A percentile compares a stretch with the other conserved stretches of the same genome.
Evolutionary conservation across 805 yeast genomes (phyloP).

Genomic region (Monosporozyma aquatica): DNA sequence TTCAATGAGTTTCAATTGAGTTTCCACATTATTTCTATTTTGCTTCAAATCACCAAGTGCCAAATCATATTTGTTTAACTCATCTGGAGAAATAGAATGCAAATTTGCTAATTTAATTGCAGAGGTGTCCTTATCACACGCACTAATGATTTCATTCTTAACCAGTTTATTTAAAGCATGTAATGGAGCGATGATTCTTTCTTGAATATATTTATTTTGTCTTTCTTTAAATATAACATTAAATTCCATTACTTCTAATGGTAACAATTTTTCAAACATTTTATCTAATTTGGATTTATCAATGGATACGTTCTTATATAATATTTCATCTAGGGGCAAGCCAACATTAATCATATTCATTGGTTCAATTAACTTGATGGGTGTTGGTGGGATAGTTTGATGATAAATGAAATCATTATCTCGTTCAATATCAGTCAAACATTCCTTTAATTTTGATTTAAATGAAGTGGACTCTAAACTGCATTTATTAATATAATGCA

Average conservation of each 20-base stretch:
- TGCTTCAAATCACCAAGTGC: conserved; percentile 1
- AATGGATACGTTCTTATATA: conserved; percentile 1
- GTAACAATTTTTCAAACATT: conserved; percentile 56
- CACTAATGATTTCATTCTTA: conserved; percentile 19
- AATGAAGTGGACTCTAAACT: conserved; percentile 34
- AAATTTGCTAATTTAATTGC: neutral
- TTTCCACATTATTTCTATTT: conserved; percentile 32
- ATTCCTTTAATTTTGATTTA: conserved; percentile 34
- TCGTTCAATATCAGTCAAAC: conserved; percentile 48
- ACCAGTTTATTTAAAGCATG: conserved; percentile 38
- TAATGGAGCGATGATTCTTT: conserved; percentile 41
- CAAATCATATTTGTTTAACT: conserved; percentile 38
- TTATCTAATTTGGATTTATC: conserved; percentile 17
- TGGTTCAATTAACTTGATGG: conserved; percentile 36
- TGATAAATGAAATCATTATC: conserved; percentile 78
- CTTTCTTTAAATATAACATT: conserved; percentile 63
- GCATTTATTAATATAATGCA: conserved; percentile 2
- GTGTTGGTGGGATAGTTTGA: conserved; percentile 48
- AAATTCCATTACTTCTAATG: conserved; percentile 54
- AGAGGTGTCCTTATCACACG: neutral
- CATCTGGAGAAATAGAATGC: conserved; percentile 28
- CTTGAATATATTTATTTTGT: conserved; percentile 42
- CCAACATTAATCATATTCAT: conserved; percentile 45
- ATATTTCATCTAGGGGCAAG: conserved; percentile 10
- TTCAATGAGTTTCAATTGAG: conserved; percentile 38